phyloP scores from a whole-genome alignment of 2,329 filamentous ascomycete genomes.

The Fusarium kyushuense region DNA sequence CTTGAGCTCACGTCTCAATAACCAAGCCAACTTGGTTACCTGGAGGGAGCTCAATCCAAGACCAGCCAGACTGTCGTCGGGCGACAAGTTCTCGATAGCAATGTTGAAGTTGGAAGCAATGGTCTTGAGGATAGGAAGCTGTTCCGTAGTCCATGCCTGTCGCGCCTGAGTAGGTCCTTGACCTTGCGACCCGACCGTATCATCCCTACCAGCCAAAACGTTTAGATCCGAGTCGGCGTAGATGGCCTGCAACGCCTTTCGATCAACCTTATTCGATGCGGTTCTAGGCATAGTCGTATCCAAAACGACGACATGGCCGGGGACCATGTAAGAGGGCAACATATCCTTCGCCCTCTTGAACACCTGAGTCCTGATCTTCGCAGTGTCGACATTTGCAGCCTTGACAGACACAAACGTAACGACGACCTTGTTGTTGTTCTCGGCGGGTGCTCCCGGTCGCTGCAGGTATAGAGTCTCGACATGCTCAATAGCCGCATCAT shows the following conservation, averaged over 20 bases:
- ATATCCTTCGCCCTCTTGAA: slow-evolving; percentile 25
- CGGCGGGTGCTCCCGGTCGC: not conserved
- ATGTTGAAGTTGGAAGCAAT: slow-evolving; percentile 28
- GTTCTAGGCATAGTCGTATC: slow-evolving; percentile 29
- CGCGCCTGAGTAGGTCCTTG: not conserved
- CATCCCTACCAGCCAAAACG: not conserved
- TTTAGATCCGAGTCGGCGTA: slow-evolving; percentile 8
- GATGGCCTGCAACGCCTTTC: slow-evolving; percentile 21
- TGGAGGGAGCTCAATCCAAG: slow-evolving; percentile 29
- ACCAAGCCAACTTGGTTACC: slow-evolving; percentile 31
- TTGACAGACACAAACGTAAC: slow-evolving; percentile 32
- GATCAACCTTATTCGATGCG: slow-evolving; percentile 33
- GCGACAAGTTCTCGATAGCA: not conserved
- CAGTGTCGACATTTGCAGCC: not conserved
- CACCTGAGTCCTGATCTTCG: slow-evolving; percentile 4
- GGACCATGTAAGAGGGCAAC: slow-evolving; percentile 26
- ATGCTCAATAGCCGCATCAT: slow-evolving; percentile 12
- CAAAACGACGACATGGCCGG: slow-evolving; percentile 27
- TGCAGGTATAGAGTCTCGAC: slow-evolving; percentile 23
- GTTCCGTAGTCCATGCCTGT: not conserved
- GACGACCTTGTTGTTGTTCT: slow-evolving; percentile 18
- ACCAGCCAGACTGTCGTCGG: slow-evolving; percentile 22
- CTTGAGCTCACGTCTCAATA: slow-evolving; percentile 11
- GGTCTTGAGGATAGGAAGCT: not conserved
- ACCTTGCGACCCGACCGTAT: rapidly evolving